Evolutionary conservation across 129 eudicot genomes (phyloP).

Genomic region (Centella asiatica): DNA sequence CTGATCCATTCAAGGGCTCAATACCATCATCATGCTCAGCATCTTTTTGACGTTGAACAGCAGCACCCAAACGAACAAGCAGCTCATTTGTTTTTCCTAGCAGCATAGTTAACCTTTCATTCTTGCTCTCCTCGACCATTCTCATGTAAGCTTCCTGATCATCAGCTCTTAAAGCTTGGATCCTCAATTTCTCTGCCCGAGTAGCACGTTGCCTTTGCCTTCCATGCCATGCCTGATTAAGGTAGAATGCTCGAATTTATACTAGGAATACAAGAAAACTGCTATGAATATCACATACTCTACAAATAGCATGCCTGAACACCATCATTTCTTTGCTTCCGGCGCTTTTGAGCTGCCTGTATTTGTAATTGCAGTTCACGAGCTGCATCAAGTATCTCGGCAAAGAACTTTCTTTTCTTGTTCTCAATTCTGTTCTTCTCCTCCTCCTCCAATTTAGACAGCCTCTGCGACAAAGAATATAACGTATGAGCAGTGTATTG

Average conservation of each 20-base stretch:
- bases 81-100: constrained; percentile 94
- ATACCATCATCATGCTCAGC: constrained; percentile 75
- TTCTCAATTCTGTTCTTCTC: constrained; percentile 75
- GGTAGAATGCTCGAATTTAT: no score
- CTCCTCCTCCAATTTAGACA: constrained; percentile 80
- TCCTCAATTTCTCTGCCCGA: constrained; percentile 83
- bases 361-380: constrained; percentile 90
- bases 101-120: constrained; percentile 90
- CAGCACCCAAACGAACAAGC: constrained; percentile 94
- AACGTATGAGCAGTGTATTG: constrained; percentile 13
- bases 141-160: constrained; percentile 99
- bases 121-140: constrained; percentile 99
- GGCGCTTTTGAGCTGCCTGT: constrained; percentile 76
- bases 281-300: no score
- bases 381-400: constrained; percentile 79
- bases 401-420: constrained; percentile 73
- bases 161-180: constrained; percentile 89
- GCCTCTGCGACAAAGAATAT: constrained; percentile 44
- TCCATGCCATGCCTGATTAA: constrained; percentile 91
- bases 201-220: constrained; percentile 98
- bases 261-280: no score
- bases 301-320: constrained; percentile 54
- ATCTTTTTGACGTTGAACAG: constrained; percentile 96
- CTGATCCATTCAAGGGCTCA: constrained; percentile 66
- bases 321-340: constrained; percentile 91